Percentiles rank a stretch among this genome's conserved stretches.
These are phyloP conservation scores for Simplicillium aogashimaense DNA, from an alignment of 2,329 filamentous ascomycete species.

Conservation along the genomic window DNA sequence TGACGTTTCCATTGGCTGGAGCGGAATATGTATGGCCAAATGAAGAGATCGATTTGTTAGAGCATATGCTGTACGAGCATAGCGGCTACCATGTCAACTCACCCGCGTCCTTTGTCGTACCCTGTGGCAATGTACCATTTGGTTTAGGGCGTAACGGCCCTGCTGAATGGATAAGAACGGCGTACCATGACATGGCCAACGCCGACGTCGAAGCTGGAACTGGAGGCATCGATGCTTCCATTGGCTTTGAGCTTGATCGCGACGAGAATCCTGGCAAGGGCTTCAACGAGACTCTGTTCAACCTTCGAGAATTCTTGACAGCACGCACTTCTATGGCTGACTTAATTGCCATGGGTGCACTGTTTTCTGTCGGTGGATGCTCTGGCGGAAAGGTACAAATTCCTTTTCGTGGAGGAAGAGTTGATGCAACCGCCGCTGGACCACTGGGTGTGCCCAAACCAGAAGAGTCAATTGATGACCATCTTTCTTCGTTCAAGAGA, in stretches of 20 bases:
- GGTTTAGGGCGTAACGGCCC: slow-evolving; percentile 11
- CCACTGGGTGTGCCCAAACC: slow-evolving; percentile 8
- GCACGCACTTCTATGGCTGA: slow-evolving; percentile 13
- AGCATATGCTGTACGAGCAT: slow-evolving; percentile 8
- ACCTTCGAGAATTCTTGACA: slow-evolving; percentile 14
- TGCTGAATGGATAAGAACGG: slow-evolving; percentile 21
- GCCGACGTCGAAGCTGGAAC: slow-evolving; percentile 14
- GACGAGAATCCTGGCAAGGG: slow-evolving; percentile 17
- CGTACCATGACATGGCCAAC: slow-evolving; percentile 20
- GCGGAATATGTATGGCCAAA: slow-evolving; percentile 7
- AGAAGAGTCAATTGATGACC: slow-evolving; percentile 5
- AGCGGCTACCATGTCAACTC: slow-evolving; percentile 7
- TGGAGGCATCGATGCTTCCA: slow-evolving; percentile 20
- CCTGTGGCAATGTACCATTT: slow-evolving; percentile 10
- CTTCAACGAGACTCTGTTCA: slow-evolving; percentile 19
- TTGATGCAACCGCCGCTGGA: slow-evolving; percentile 7
- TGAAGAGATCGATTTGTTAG: slow-evolving; percentile 6
- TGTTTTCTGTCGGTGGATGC: slow-evolving; percentile 13
- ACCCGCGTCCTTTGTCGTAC: slow-evolving; percentile 7
- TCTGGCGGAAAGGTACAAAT: slow-evolving; percentile 12
- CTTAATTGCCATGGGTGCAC: slow-evolving; percentile 16
- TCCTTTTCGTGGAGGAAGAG: slow-evolving; percentile 10
- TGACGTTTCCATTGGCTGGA: neutral
- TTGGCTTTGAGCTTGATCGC: slow-evolving; percentile 18
- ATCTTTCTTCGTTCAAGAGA: slow-evolving; percentile 6